A percentile compares a stretch with the other conserved stretches of the same genome.
Evolutionary conservation across 352 stramenopile genomes (phyloP).

Genomic region (Vaucheria bursata): DNA sequence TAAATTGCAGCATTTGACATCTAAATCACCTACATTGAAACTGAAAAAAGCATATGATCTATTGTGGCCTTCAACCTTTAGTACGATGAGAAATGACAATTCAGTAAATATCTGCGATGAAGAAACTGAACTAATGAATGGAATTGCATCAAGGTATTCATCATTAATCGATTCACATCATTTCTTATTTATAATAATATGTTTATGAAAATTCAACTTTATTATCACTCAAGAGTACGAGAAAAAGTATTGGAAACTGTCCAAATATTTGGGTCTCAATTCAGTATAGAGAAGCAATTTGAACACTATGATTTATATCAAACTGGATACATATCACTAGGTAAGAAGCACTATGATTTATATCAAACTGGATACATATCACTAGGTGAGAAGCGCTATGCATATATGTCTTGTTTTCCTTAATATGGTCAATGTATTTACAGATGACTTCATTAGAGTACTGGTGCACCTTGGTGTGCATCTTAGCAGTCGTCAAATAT

Average conservation of each 20-base stretch:
- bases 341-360: neutral
- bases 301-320: slow-evolving; percentile 36
- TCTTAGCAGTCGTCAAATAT: slow-evolving; percentile 25
- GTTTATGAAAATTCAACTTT: neutral
- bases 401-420: slow-evolving; percentile 3
- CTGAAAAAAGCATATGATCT: neutral
- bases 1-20: neutral
- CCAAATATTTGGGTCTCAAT: slow-evolving; percentile 28
- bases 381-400: neutral
- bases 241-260: slow-evolving; percentile 40
- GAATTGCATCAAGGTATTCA: neutral
- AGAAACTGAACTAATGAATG: neutral
- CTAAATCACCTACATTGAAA: neutral
- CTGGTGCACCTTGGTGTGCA: slow-evolving; percentile 41
- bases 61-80: neutral
- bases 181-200: neutral
- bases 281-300: slow-evolving; percentile 40
- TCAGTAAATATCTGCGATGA: neutral
- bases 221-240: slow-evolving; percentile 20
- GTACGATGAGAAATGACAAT: neutral
- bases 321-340: neutral
- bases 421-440: neutral
- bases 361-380: neutral
- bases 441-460: slow-evolving; percentile 38
- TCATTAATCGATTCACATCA: neutral